A percentile compares a stretch with the other conserved stretches of the same genome.
Conservation (phyloP, 768 basidiomycete species). For the Porpolomopsis calyptriformis region DNA sequence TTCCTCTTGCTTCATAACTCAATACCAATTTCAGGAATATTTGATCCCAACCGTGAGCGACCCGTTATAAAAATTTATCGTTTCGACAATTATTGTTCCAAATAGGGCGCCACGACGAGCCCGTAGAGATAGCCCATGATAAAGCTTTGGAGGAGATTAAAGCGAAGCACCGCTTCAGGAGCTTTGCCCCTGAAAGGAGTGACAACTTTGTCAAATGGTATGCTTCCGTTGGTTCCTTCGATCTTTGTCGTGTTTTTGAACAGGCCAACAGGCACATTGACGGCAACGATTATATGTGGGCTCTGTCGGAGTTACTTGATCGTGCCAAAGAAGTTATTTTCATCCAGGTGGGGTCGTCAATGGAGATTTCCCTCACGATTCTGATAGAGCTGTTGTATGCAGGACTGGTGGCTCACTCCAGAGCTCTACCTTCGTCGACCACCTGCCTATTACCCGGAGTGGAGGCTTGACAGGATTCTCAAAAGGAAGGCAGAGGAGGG, state of each 20-base stretch:
- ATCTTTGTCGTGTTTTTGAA: background rate
- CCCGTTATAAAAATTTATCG: background rate
- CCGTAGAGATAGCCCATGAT: constrained; percentile 63
- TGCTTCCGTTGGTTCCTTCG: constrained; percentile 6
- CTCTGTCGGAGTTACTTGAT: constrained; percentile 82
- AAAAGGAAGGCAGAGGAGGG: constrained; percentile 86
- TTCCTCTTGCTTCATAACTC: constrained; percentile 4
- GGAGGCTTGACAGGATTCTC: constrained; percentile 78
- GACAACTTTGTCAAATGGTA: constrained; percentile 79
- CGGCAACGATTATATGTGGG: constrained; percentile 96
- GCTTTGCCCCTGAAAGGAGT: constrained; percentile 66
- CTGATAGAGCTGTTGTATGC: background rate
- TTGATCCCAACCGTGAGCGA: constrained; percentile 37
- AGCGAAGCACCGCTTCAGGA: constrained; percentile 69
- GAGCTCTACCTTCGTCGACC: constrained; percentile 93
- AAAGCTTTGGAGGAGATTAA: constrained; percentile 65
- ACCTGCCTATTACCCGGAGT: constrained; percentile 74
- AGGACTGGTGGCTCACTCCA: constrained; percentile 94
- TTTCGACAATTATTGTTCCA: background rate
- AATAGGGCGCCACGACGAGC: constrained; percentile 62
- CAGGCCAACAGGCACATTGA: constrained; percentile 60
- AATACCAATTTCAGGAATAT: constrained; percentile 22
- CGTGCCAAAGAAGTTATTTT: constrained; percentile 76
- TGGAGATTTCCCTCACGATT: background rate
- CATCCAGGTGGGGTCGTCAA: constrained; percentile 47